Conservation (phyloP, 345 rosid species). For the Ceriops zippeliana region DNA sequence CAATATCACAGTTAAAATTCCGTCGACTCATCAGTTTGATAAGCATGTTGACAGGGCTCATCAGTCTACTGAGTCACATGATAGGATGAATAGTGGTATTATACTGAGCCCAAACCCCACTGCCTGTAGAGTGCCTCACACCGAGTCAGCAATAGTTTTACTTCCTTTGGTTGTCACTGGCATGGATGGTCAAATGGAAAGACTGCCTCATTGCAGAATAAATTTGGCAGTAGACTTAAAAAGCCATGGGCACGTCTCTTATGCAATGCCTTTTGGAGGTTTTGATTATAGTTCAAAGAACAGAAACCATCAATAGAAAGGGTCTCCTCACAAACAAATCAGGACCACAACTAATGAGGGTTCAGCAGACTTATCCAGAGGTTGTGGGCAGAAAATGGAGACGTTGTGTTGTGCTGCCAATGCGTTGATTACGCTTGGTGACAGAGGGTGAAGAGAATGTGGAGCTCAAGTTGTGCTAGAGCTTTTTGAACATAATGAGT, state of each 20-base stretch:
- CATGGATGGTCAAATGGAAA: conserved; percentile 76
- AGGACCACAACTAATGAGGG: conserved; percentile 70
- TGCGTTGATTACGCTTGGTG: conserved; percentile 62
- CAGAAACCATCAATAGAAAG: conserved; percentile 52
- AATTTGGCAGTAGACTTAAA: conserved; percentile 80
- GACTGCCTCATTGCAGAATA: conserved; percentile 47
- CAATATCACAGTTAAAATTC: conserved; percentile 55
- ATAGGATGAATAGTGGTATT: conserved; percentile 53
- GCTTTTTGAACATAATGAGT: conserved; percentile 76
- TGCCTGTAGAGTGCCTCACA: conserved; percentile 80
- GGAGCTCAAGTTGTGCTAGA: conserved; percentile 73
- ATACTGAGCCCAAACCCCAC: conserved; percentile 74
- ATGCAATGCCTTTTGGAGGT: conserved; percentile 68
- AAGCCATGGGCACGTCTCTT: conserved; percentile 88
- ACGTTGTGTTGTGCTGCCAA: conserved; percentile 67
- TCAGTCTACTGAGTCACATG: conserved; percentile 45
- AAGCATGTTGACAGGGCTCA: conserved; percentile 30
- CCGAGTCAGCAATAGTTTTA: conserved; percentile 53
- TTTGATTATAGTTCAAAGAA: conserved; percentile 51
- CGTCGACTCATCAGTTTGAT: conserved; percentile 39
- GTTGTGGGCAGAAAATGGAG: conserved; percentile 59
- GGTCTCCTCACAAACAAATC: conserved; percentile 63
- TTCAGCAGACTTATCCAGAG: conserved; percentile 48
- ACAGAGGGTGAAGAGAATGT: conserved; percentile 86
- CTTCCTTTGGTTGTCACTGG: conserved; percentile 43